Base-by-base conservation (phyloP, 768 basidiomycete genomes). In the Hortiboletus campestris region DNA sequence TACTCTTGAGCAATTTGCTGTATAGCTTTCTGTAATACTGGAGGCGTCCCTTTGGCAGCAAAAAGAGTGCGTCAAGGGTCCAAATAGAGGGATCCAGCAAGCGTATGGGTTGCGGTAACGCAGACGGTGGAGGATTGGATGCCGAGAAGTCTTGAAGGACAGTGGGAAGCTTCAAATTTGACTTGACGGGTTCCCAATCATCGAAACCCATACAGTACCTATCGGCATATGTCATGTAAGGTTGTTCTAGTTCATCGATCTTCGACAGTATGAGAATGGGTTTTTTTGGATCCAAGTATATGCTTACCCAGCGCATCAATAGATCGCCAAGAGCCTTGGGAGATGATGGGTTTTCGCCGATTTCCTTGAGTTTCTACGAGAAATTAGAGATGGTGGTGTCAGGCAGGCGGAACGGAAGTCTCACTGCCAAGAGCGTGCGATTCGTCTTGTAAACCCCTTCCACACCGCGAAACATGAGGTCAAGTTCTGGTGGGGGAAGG, bases 291-390 rank as follows among this genome's bases (percentile, higher is more conserved):
- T 29, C 25, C 44, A 50, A 39, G 22, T 25, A 52, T 46, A 43
- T 45, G 75, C 90, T 57, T 61, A 96, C 96, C 97, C 96, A 98
- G 75, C 89, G 86, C 89, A 98, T 97, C 51, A 99, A 78, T 39
- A 99, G 77, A 71, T 98, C 96, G 39, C 97, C 95, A 29, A 99
- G 78, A 13, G 89, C 93, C 67, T 94, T 97, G 6, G 95, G 94
- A 13, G 91, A 92, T 6, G 91, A 86, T 2, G 96, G 95, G 72
- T 88, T 91, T 17, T 89, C 84, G 19, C 94, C 95, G 58, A 98
- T 94, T 56, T 96, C 94, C 72, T 90, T 94, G 51, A 98, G 77
- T 84, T 90, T 91, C 95, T 97, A 71, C 32, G 53, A 57, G 55
- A 50, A 58, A 49, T 67, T 62, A 59, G 59, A 45, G 10, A 48